Percentiles rank a stretch among this genome's conserved stretches.
phyloP scores from a whole-genome alignment of 208 protist genomes.

The Tritrichomonas musculus region DNA sequence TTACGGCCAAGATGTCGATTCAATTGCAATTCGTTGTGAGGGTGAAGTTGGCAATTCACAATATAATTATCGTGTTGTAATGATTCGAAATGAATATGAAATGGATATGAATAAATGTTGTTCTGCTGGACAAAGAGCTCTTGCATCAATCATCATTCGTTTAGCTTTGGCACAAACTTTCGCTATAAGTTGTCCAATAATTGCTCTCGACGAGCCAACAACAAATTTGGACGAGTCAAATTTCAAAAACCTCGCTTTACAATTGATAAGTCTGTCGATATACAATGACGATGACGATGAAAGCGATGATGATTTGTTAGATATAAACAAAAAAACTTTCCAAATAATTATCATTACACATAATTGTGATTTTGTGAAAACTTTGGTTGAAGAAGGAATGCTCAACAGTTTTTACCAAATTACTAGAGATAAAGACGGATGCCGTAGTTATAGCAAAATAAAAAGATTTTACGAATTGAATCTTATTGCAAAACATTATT shows the following conservation, averaged over 20 bases:
- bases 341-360: slow-evolving; percentile 99
- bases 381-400: not conserved
- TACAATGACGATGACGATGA: too few relatives aligned
- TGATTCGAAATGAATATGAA: slow-evolving; percentile 64
- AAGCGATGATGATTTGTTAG: too few relatives aligned
- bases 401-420: not conserved
- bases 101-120: slow-evolving; percentile 97
- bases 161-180: slow-evolving; percentile 96
- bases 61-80: slow-evolving; percentile 65
- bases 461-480: too few relatives aligned
- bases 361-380: slow-evolving; percentile 88
- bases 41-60: too few relatives aligned
- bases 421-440: not conserved
- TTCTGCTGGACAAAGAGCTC: slow-evolving; percentile 67
- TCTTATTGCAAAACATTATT: too few relatives aligned
- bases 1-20: not conserved
- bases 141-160: slow-evolving; percentile 97
- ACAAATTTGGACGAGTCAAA: slow-evolving; percentile 99
- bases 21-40: not conserved
- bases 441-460: not conserved
- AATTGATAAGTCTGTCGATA: too few relatives aligned
- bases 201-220: slow-evolving; percentile 98
- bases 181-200: slow-evolving; percentile 93
- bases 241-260: too few relatives aligned
- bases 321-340: slow-evolving; percentile 61